A percentile compares a stretch with the other conserved stretches of the same genome.
phyloP scores from a whole-genome alignment of 164 flowering plant species.

The Stephania japonica region DNA sequence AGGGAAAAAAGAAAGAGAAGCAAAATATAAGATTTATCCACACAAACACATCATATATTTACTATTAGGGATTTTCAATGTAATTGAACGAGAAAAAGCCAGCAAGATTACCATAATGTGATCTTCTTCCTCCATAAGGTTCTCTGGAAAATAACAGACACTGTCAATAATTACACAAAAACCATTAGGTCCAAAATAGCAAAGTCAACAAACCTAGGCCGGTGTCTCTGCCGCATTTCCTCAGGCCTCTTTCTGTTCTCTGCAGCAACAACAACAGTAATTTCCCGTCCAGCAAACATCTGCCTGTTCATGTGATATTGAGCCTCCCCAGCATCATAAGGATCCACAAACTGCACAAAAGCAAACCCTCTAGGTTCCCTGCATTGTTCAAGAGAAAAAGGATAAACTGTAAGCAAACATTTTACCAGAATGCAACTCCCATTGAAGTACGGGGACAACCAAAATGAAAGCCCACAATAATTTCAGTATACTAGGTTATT shows the following conservation, averaged over 20 bases:
- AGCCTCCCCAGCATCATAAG: conserved; percentile 70
- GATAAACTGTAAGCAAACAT: not conserved
- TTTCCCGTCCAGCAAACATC: conserved; percentile 67
- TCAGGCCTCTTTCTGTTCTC: conserved; percentile 86
- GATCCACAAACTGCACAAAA: conserved; percentile 91
- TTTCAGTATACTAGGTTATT: not conserved
- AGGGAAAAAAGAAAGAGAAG: no score
- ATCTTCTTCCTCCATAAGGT: conserved; percentile 46
- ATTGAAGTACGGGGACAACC: conserved; percentile 1
- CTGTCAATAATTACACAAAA: not conserved
- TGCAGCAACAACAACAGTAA: conserved; percentile 77
- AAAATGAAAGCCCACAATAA: not conserved
- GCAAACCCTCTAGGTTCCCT: conserved; percentile 92
- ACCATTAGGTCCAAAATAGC: not conserved
- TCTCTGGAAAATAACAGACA: conserved; percentile 23
- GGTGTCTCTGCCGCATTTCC: conserved; percentile 65
- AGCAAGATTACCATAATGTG: conserved; percentile 45
- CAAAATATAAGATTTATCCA: no score
- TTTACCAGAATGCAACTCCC: not conserved
- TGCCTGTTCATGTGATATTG: conserved; percentile 79
- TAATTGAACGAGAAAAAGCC: not conserved
- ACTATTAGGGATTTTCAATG: no score
- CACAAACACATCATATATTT: no score
- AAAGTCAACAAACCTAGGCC: conserved; percentile 34
- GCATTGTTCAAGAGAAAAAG: conserved; percentile 16